Evolutionary conservation across 192 early-diverging fungal species (phyloP), one percentile per base, ranked within the genome.

Genomic region (Funneliformis geosporum): DNA sequence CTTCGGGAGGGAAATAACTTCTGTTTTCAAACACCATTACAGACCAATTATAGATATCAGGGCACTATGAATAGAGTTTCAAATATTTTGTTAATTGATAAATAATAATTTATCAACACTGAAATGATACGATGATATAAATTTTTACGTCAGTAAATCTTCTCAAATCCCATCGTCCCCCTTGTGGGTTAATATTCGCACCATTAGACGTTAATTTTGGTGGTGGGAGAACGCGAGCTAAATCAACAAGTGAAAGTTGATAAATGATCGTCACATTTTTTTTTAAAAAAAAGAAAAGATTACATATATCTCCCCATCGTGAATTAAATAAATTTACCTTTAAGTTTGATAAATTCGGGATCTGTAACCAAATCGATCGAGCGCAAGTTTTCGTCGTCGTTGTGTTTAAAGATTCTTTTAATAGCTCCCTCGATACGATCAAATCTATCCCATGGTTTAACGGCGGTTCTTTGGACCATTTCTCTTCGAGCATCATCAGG

Each of bases 161-260:
- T 39, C 88, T 88, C 70, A 97, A 86, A 78, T 96, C 95, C 96
- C 96, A 98, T 8, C 91, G 89, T 8, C 97, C 95, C 75, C 86
- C 87, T 10, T 86, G 80, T 6, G 93, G 92, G 39, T 79, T 67
- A 59, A 93, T 79, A 18, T 60, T 76, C 18, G 85, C 62, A 0
- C 86, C 38, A 14, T 73, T 65, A 27, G 87, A 95, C 6, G 78
- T 82, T 76, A 96, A 85, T 10, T 85, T 86, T 0, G 95, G 95
- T 1, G 94, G 80, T 2, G 90, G 87, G 27, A 96, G 82, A 27
- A 95, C 87, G 33, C 93, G 91, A 14, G 93, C 89, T 40, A 91
- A 39, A 38, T 18, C 4, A 39, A 23, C 10, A 43, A 16, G n/a
- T 27, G 2, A 27, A 14, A 23, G 10, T 44, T 71, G 23, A 71